Evolutionary conservation across 1,139 yeast species (phyloP), one percentile per base, ranked within the genome.

Genomic region (Ashbya aceris): DNA sequence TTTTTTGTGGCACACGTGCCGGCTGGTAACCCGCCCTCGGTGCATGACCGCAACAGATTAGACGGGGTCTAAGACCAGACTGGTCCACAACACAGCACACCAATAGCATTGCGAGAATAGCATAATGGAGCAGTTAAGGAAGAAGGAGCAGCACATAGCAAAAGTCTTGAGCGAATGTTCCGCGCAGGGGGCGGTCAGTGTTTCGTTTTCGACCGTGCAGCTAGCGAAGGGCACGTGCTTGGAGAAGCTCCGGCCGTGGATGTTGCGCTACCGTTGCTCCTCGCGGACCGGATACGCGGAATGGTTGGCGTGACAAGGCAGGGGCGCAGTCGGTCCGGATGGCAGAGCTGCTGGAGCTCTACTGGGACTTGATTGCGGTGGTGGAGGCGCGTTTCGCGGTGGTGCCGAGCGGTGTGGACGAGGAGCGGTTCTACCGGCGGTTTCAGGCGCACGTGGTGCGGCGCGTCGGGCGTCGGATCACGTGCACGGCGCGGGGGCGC

Each of bases 241-340:
- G 12, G 28, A 29, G 11, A 33, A 29, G 11, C 37, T 34, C 9
- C 37, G 27, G 14, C 37, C 37, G 11, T 20, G n/a, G 11, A 34
- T n/a, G 37, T 10, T 34, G 13, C 13, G 11, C 4, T 34, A 34
- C 14, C 17, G 23, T 30, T 7, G n/a, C 31, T 11, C 37, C 11
- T 9, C 37, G 11, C 3, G 29, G 40, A 49, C 39, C 32, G 58
- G 59, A 11, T 56, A 51, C 42, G 45, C 45, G 17, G 54, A 54
- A 47, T 58, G 62, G 62, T 49, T 41, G 48, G 61, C 62, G 61
- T 58, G 60, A 56, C 62, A 54, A 44, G 48, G 45, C 47, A 7
- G 14, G 27, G 12, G 11, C 27, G 11, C 37, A n/a, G 10, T 12
- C 35, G 9, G 40, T 40, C 11, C 31, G 17, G n/a, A 10, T 29